phyloP scores from a whole-genome alignment of 2,329 filamentous ascomycete species.

The Diaporthe australafricana region DNA sequence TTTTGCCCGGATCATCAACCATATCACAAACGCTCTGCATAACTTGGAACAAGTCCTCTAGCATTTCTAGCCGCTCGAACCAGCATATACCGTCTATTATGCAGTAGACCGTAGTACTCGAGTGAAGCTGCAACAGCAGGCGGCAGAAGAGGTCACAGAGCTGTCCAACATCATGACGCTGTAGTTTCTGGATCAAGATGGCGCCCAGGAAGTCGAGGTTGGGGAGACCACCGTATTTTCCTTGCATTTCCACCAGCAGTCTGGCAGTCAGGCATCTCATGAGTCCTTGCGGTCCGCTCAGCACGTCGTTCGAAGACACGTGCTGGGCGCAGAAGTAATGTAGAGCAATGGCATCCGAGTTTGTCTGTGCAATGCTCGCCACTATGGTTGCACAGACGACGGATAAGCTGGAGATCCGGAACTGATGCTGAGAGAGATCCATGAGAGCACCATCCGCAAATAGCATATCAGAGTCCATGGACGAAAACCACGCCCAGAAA shows the following conservation, averaged over 20 bases:
- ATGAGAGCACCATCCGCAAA: neutral
- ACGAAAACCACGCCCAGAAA: neutral
- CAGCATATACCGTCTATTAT: neutral
- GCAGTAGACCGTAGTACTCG: neutral
- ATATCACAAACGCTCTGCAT: neutral
- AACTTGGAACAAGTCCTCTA: neutral
- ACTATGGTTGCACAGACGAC: constrained; percentile 2
- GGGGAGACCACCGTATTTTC: neutral
- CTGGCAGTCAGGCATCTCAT: neutral
- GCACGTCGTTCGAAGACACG: neutral
- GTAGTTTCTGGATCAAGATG: neutral
- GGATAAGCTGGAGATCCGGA: neutral
- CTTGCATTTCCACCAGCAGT: neutral
- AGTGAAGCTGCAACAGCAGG: neutral
- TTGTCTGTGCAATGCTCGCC: neutral
- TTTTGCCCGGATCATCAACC: neutral
- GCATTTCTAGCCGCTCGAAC: neutral
- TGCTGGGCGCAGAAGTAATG: neutral
- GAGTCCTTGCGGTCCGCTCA: neutral
- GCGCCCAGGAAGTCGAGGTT: neutral
- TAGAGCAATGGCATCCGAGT: neutral
- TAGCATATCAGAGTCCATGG: neutral
- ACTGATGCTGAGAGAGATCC: neutral
- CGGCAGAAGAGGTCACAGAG: neutral
- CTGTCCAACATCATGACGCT: neutral